Evolutionary conservation across 2,329 filamentous ascomycete species (phyloP).

Genomic region (Phyllachora maydis): DNA sequence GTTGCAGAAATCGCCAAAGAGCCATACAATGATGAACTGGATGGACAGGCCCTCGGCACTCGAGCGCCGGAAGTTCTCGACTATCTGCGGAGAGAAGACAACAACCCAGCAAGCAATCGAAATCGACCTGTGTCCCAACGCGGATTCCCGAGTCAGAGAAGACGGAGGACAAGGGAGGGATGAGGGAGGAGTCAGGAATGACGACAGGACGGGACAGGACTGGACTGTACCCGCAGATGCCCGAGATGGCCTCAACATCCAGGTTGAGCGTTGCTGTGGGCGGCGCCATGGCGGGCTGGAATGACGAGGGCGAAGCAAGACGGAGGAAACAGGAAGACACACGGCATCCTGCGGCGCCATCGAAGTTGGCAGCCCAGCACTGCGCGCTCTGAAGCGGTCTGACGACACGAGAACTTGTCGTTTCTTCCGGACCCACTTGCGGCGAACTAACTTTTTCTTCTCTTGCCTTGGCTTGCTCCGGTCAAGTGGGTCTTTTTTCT

Average conservation of each 20-base stretch:
- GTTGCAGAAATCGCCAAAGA: slow-evolving; percentile 89
- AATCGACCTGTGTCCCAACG: slow-evolving; percentile 70
- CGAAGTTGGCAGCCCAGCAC: no score
- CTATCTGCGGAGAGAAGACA: slow-evolving; percentile 91
- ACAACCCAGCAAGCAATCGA: slow-evolving; percentile 97
- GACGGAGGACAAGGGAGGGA: slow-evolving; percentile 1
- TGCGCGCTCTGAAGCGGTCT: no score
- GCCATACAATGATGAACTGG: slow-evolving; percentile 84
- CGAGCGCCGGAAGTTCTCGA: slow-evolving; percentile 74
- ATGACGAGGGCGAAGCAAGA: no score
- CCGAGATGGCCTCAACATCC: slow-evolving; percentile 77
- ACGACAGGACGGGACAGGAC: background rate
- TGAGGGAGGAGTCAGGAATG: slow-evolving; percentile 4
- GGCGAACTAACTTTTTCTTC: no score
- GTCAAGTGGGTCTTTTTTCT: no score
- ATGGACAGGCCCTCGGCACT: slow-evolving; percentile 80
- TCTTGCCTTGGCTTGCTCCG: no score
- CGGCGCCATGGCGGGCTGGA: slow-evolving; percentile 28
- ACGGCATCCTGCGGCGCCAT: background rate
- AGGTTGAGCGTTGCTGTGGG: slow-evolving; percentile 41
- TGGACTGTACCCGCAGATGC: slow-evolving; percentile 62
- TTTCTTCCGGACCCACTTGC: no score
- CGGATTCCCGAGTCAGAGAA: slow-evolving; percentile 3
- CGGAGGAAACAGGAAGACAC: background rate
- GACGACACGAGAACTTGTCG: no score